These are phyloP conservation scores for Lasiosphaeria miniovina DNA, from an alignment of 495 filamentous ascomycete genomes.

Conservation along the genomic window DNA sequence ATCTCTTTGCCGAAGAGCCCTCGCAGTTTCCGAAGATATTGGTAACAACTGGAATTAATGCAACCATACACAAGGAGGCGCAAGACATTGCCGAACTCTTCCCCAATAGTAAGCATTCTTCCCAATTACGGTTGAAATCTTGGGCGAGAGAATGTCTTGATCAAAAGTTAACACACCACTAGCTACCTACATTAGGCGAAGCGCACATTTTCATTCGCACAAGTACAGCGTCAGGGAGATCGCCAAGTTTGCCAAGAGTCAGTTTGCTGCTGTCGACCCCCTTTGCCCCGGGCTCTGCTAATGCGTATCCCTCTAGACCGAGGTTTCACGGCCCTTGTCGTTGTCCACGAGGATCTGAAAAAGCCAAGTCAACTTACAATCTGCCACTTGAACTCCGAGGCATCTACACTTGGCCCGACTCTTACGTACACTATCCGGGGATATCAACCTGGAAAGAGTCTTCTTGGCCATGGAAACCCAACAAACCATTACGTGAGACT, in stretches of 20 bases:
- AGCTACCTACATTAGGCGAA: conserved; percentile 77
- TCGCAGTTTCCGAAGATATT: conserved; percentile 70
- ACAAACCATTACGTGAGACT: conserved; percentile 68
- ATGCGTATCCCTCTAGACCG: conserved; percentile 43
- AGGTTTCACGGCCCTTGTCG: conserved; percentile 72
- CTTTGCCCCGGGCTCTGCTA: conserved; percentile 4
- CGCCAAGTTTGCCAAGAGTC: conserved; percentile 69
- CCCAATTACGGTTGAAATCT: not conserved
- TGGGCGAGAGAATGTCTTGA: not conserved
- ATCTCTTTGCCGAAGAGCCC: conserved; percentile 68
- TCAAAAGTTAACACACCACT: not conserved
- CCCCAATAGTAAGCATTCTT: conserved; percentile 54
- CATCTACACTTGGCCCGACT: conserved; percentile 69
- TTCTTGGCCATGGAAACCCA: conserved; percentile 84
- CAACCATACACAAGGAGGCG: conserved; percentile 79
- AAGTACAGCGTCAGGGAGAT: conserved; percentile 92
- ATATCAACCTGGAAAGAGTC: conserved; percentile 77
- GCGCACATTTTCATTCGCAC: conserved; percentile 72
- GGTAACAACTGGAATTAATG: conserved; percentile 83
- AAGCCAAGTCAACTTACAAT: conserved; percentile 71
- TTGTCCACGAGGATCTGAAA: conserved; percentile 85
- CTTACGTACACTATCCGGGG: conserved; percentile 70
- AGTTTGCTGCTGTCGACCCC: conserved; percentile 1
- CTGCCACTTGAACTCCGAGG: conserved; percentile 60
- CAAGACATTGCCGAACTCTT: conserved; percentile 73